These are phyloP conservation scores for Xylariaceae sp. DNA, from an alignment of 2,329 filamentous ascomycete genomes.

Conservation along the genomic window DNA sequence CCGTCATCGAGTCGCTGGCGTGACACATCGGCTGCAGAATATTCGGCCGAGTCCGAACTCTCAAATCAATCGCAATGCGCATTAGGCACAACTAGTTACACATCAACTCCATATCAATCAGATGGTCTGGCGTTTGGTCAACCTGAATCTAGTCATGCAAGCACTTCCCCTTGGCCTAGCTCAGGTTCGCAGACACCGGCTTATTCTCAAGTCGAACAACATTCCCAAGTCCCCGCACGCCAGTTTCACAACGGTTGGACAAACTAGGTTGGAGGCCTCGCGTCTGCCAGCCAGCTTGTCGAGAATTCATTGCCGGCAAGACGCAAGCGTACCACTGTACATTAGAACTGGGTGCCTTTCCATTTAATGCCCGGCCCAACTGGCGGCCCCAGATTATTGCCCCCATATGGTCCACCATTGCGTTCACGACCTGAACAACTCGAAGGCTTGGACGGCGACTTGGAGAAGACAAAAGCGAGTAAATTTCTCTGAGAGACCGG, in stretches of 20 bases:
- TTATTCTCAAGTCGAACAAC: conserved; percentile 12
- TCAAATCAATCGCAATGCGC: conserved; percentile 8
- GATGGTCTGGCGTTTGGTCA: conserved; percentile 4
- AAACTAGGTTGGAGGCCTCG: neutral
- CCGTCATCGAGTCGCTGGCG: conserved; percentile 24
- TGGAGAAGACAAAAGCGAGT: no score
- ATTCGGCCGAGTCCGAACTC: conserved; percentile 6
- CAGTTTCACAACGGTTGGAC: conserved; percentile 3
- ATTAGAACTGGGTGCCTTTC: no score
- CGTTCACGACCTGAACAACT: no score
- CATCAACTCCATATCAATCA: conserved; percentile 9
- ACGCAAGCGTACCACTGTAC: conserved; percentile 2
- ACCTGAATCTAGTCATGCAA: conserved; percentile 8
- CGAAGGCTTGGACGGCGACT: no score
- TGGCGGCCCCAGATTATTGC: no score
- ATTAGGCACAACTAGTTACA: conserved; percentile 12
- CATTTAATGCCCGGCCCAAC: no score
- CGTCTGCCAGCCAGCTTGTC: conserved; percentile 9
- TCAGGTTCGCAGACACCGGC: conserved; percentile 13
- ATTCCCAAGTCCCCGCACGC: conserved; percentile 5
- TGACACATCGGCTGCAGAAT: conserved; percentile 5
- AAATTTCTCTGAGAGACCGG: no score
- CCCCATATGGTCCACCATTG: no score
- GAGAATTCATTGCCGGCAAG: conserved; percentile 1
- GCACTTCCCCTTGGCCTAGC: conserved; percentile 13